A percentile compares a stretch with the other conserved stretches of the same genome.
phyloP scores from a whole-genome alignment of 2,329 filamentous ascomycete species.

The Aspergillus fumigatiaffinis region DNA sequence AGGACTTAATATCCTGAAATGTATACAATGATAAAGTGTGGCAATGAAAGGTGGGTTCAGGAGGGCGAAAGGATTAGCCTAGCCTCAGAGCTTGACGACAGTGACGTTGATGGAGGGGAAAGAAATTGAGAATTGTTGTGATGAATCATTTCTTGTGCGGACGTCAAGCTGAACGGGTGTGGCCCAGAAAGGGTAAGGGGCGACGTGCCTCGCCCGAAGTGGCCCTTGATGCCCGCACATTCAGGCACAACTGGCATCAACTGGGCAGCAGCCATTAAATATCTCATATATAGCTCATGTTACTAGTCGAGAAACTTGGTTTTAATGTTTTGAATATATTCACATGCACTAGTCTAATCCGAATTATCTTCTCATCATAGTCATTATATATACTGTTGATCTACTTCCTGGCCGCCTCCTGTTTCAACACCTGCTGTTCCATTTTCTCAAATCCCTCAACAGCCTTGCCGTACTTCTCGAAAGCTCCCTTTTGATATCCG shows the following conservation, averaged over 20 bases:
- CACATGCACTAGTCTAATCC: not conserved
- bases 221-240: slow-evolving; percentile 7
- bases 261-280: not conserved
- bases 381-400: not conserved
- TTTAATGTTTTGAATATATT: not conserved
- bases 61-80: not conserved
- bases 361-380: not conserved
- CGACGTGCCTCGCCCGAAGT: slow-evolving; percentile 13
- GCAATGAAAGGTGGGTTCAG: not conserved
- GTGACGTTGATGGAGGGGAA: slow-evolving; percentile 21
- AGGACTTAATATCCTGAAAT: not conserved
- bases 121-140: not conserved
- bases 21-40: not conserved
- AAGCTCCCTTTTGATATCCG: slow-evolving; percentile 72
- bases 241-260: slow-evolving; percentile 5
- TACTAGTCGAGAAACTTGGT: not conserved
- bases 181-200: slow-evolving; percentile 20
- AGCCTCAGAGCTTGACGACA: not conserved
- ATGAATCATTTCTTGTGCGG: not conserved
- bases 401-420: slow-evolving; percentile 18
- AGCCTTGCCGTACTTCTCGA: slow-evolving; percentile 72
- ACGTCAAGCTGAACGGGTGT: slow-evolving; percentile 1
- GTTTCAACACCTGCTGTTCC: slow-evolving; percentile 62
- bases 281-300: not conserved
- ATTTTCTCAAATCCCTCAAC: slow-evolving; percentile 72